Evolutionary conservation across 371 early-diverging fungal species (phyloP).

Genomic region (Mucor piriformis): DNA sequence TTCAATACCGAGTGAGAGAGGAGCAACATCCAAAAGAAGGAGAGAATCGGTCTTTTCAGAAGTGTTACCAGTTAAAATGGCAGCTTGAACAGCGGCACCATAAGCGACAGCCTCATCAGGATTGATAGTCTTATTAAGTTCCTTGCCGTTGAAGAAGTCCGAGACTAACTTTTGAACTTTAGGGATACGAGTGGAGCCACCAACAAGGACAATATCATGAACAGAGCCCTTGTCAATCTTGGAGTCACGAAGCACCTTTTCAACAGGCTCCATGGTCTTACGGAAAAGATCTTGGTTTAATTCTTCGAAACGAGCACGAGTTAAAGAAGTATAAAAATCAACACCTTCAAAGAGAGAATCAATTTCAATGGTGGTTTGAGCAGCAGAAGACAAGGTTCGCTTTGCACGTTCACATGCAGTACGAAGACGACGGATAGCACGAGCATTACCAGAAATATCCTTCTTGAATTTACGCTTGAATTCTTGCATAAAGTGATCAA

Average conservation of each 20-base stretch:
- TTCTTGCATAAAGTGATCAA: constrained; percentile 75
- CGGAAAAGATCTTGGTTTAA: constrained; percentile 87
- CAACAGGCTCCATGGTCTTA: constrained; percentile 80
- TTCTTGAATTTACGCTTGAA: constrained; percentile 82
- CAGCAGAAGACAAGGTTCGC: constrained; percentile 87
- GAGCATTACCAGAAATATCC: constrained; percentile 78
- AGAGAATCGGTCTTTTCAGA: constrained; percentile 65
- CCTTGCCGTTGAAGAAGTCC: constrained; percentile 95
- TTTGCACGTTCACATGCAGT: constrained; percentile 96
- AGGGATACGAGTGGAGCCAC: constrained; percentile 99
- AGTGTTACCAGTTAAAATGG: constrained; percentile 67
- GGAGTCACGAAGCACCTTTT: constrained; percentile 84
- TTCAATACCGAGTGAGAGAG: constrained; percentile 89
- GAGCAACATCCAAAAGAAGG: constrained; percentile 84
- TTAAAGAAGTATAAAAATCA: constrained; percentile 85
- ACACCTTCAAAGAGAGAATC: constrained; percentile 88
- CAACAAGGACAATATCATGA: constrained; percentile 96
- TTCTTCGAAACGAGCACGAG: constrained; percentile 92
- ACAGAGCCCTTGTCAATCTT: constrained; percentile 89
- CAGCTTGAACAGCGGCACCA: constrained; percentile 97
- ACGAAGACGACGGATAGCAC: constrained; percentile 88
- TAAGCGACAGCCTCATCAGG: constrained; percentile 97
- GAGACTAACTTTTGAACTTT: constrained; percentile 96
- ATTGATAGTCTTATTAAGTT: constrained; percentile 93
- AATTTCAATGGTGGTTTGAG: constrained; percentile 82